These are phyloP conservation scores for Exophiala bonariae DNA, from an alignment of 2,329 filamentous ascomycete genomes.

Conservation along the genomic window DNA sequence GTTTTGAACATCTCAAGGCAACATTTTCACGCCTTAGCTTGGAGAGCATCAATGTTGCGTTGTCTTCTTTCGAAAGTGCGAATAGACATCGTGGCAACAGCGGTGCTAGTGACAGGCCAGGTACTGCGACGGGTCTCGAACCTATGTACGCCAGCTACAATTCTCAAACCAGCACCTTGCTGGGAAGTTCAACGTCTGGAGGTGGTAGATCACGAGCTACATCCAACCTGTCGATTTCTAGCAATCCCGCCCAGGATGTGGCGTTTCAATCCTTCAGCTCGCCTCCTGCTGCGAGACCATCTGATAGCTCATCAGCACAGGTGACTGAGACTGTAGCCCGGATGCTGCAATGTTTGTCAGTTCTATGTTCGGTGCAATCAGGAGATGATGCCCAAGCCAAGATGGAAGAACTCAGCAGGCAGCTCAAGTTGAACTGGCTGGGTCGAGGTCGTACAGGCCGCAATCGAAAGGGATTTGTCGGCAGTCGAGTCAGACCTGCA, in stretches of 20 bases:
- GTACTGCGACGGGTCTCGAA: conserved; percentile 70
- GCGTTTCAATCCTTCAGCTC: conserved; percentile 44
- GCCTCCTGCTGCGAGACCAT: conserved; percentile 33
- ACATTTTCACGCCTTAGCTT: conserved; percentile 88
- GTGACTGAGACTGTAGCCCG: conserved; percentile 92
- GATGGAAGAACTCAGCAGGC: conserved; percentile 79
- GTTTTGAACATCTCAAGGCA: conserved; percentile 83
- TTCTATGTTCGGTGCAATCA: conserved; percentile 74
- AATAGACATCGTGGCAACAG: conserved; percentile 26
- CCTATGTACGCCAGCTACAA: conserved; percentile 76
- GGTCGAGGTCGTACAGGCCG: conserved; percentile 85
- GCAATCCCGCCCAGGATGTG: conserved; percentile 43
- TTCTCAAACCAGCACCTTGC: conserved; percentile 74
- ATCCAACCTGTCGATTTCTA: conserved; percentile 69
- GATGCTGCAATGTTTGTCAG: conserved; percentile 95
- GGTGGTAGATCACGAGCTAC: conserved; percentile 74
- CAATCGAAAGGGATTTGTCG: conserved; percentile 87
- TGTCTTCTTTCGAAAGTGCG: conserved; percentile 42
- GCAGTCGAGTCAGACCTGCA: conserved; percentile 50
- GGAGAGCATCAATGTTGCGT: conserved; percentile 66
- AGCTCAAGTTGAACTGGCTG: conserved; percentile 96
- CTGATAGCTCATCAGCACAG: conserved; percentile 61
- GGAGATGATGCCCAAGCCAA: conserved; percentile 73
- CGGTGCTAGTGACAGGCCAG: conserved; percentile 56
- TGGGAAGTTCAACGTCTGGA: conserved; percentile 64